phyloP scores from a whole-genome alignment of 1,139 yeast species.

The Taphrina betulina region DNA sequence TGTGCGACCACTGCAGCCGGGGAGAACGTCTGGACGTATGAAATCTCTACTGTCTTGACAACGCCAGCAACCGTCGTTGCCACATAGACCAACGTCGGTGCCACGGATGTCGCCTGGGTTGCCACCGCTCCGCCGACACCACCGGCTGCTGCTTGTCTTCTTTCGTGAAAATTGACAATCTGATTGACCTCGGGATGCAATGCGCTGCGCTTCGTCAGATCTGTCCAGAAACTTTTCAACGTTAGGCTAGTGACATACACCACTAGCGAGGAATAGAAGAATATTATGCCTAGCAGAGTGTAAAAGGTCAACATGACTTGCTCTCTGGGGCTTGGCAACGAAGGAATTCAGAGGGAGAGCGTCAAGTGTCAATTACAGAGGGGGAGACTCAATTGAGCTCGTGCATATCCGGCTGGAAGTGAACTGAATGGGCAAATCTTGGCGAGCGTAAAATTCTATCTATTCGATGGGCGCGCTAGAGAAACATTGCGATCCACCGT shows the following conservation, averaged over 20 bases:
- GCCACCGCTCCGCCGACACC: background rate
- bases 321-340: background rate
- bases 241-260: background rate
- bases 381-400: too few species aligned
- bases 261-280: background rate
- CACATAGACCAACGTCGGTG: constrained; percentile 1
- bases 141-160: background rate
- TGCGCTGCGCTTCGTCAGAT: background rate
- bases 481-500: too few species aligned
- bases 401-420: too few species aligned
- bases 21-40: constrained; percentile 5
- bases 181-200: background rate
- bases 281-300: background rate
- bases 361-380: too few species aligned
- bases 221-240: background rate
- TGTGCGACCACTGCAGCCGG: background rate
- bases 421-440: too few species aligned
- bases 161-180: background rate
- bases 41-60: constrained; percentile 1
- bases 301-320: background rate
- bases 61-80: constrained; percentile 13
- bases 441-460: too few species aligned
- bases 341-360: too few species aligned
- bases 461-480: too few species aligned
- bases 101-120: constrained; percentile 3